Percentiles rank a stretch among this genome's conserved stretches.
Evolutionary conservation across 192 early-diverging fungal genomes (phyloP).

Genomic region (Entomortierella lignicola): DNA sequence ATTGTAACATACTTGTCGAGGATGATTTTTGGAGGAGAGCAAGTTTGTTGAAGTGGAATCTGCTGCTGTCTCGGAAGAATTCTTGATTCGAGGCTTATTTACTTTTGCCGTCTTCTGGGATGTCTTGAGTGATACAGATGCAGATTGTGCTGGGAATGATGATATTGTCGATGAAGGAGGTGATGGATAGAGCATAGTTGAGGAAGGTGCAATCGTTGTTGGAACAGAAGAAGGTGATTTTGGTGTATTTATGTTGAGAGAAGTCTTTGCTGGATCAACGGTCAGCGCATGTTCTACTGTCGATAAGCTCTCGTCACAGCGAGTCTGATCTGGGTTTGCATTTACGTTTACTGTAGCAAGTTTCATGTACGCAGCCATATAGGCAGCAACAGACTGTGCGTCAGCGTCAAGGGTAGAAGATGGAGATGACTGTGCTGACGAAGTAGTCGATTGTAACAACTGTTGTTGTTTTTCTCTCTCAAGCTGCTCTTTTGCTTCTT

Average conservation of each 20-base stretch:
- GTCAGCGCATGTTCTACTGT: background rate
- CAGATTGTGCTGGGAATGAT: background rate
- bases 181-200: conserved; percentile 27
- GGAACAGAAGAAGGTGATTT: conserved; percentile 1
- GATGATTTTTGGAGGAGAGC: background rate
- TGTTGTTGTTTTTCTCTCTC: conserved; percentile 14
- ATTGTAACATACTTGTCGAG: conserved; percentile 68
- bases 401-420: conserved; percentile 23
- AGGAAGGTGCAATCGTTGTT: conserved; percentile 32
- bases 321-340: conserved; percentile 18
- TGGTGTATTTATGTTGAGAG: conserved; percentile 3
- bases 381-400: conserved; percentile 49
- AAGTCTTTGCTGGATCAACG: conserved; percentile 24
- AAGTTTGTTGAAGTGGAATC: background rate
- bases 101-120: background rate
- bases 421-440: conserved; percentile 5
- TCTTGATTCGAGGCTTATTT: conserved; percentile 6
- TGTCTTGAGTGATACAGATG: background rate
- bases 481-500: conserved; percentile 22
- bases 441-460: background rate
- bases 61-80: background rate
- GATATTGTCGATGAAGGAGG: conserved; percentile 1
- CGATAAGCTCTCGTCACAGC: background rate
- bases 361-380: conserved; percentile 41
- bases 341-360: conserved; percentile 12